Conservation (phyloP, 768 basidiomycete genomes). For the Chiua virens region DNA sequence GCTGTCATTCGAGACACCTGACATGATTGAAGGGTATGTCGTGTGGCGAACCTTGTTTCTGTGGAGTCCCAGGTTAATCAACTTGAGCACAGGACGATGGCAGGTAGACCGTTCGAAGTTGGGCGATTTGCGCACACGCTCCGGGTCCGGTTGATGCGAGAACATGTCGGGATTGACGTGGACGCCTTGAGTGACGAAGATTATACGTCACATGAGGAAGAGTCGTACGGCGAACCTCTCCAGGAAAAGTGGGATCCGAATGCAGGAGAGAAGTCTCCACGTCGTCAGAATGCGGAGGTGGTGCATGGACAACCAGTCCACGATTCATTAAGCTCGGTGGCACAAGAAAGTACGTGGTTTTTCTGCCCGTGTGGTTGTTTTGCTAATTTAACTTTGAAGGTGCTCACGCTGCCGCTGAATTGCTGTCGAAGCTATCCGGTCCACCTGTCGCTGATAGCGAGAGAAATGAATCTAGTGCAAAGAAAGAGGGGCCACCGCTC, state of each 20-base stretch:
- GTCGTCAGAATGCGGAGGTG: constrained; percentile 43
- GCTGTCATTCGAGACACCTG: constrained; percentile 93
- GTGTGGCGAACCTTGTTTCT: not conserved
- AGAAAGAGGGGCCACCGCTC: constrained; percentile 35
- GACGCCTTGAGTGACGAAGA: constrained; percentile 83
- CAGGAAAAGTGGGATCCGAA: constrained; percentile 75
- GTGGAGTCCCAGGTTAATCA: not conserved
- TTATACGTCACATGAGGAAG: constrained; percentile 53
- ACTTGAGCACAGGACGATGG: constrained; percentile 70
- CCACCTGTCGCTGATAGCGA: constrained; percentile 23
- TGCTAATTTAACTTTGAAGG: constrained; percentile 34
- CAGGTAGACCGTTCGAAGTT: constrained; percentile 90
- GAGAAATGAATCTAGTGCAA: not conserved
- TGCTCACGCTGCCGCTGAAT: constrained; percentile 37
- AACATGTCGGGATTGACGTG: constrained; percentile 94
- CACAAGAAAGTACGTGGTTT: constrained; percentile 51
- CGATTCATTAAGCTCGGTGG: constrained; percentile 35
- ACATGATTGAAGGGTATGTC: constrained; percentile 90
- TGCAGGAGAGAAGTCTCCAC: constrained; percentile 56
- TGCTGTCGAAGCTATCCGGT: constrained; percentile 37
- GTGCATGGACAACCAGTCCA: constrained; percentile 36
- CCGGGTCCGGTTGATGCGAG: constrained; percentile 91
- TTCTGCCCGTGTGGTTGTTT: not conserved
- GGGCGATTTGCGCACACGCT: constrained; percentile 96
- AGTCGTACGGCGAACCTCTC: constrained; percentile 44